Percentiles rank a stretch among this genome's conserved stretches.
phyloP scores from a whole-genome alignment of 2,329 filamentous ascomycete genomes.

The Fusarium albidum region DNA sequence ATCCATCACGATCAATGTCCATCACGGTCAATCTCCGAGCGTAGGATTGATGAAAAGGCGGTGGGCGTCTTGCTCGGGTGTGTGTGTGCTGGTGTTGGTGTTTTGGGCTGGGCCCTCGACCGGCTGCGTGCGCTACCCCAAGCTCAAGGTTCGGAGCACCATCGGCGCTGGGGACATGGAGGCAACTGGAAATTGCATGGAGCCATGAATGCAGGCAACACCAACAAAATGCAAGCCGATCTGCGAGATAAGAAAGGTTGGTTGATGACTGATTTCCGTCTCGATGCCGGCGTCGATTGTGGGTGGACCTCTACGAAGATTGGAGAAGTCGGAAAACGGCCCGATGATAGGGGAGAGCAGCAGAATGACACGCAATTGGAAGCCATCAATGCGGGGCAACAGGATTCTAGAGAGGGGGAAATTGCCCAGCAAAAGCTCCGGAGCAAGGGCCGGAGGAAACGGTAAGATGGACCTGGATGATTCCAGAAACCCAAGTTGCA shows the following conservation, averaged over 20 bases:
- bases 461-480: conserved; percentile 21
- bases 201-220: conserved; percentile 32
- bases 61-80: conserved; percentile 19
- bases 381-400: conserved; percentile 1
- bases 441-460: neutral
- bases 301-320: neutral
- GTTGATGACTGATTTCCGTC: neutral
- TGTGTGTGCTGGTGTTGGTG: conserved; percentile 1
- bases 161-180: conserved; percentile 24
- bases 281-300: neutral
- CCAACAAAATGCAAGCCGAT: conserved; percentile 18
- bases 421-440: neutral
- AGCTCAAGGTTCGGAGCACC: conserved; percentile 16
- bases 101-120: conserved; percentile 4
- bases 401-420: conserved; percentile 7
- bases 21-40: conserved; percentile 2
- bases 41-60: conserved; percentile 30
- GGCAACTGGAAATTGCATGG: conserved; percentile 30
- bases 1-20: conserved; percentile 2
- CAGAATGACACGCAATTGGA: conserved; percentile 17
- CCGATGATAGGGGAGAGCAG: neutral
- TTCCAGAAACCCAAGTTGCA: conserved; percentile 1
- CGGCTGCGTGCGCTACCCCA: conserved; percentile 20
- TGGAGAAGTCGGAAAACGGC: conserved; percentile 4
- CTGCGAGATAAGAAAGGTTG: conserved; percentile 32